A percentile compares a stretch with the other conserved stretches of the same genome.
These are phyloP conservation scores for Penicillium turbatum DNA, from an alignment of 495 filamentous ascomycete genomes.

Conservation along the genomic window DNA sequence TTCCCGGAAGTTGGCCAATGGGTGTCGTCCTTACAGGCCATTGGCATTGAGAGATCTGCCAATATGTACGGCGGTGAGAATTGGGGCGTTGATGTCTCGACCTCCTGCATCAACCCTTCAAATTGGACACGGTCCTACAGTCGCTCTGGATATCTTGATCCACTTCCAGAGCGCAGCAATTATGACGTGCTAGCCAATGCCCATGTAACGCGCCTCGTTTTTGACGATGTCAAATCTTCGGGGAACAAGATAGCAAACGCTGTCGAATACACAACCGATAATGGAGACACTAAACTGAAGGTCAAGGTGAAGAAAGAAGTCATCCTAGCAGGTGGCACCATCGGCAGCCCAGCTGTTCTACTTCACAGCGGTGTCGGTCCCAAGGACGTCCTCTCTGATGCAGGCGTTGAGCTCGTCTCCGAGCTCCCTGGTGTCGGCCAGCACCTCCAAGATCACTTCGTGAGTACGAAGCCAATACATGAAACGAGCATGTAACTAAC, in stretches of 20 bases:
- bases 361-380: constrained; percentile 46
- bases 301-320: constrained; percentile 48
- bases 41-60: constrained; percentile 23
- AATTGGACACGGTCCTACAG: constrained; percentile 37
- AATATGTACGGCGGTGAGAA: constrained; percentile 32
- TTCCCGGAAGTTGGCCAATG: constrained; percentile 32
- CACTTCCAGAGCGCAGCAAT: constrained; percentile 33
- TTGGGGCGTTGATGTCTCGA: constrained; percentile 31
- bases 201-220: constrained; percentile 42
- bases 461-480: constrained; percentile 11
- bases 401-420: constrained; percentile 37
- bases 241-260: constrained; percentile 25
- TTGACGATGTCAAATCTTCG: constrained; percentile 25
- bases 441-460: constrained; percentile 47
- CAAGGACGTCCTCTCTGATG: constrained; percentile 29
- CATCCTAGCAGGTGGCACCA: constrained; percentile 51
- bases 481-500: neutral
- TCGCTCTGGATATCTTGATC: constrained; percentile 38
- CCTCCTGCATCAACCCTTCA: constrained; percentile 30
- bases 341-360: constrained; percentile 55
- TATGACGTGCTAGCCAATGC: constrained; percentile 44
- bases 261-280: constrained; percentile 31
- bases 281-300: constrained; percentile 23
- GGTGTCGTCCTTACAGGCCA: constrained; percentile 18
- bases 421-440: constrained; percentile 50